Conservation (phyloP, 805 yeast genomes). For the Yarrowia deformans region DNA sequence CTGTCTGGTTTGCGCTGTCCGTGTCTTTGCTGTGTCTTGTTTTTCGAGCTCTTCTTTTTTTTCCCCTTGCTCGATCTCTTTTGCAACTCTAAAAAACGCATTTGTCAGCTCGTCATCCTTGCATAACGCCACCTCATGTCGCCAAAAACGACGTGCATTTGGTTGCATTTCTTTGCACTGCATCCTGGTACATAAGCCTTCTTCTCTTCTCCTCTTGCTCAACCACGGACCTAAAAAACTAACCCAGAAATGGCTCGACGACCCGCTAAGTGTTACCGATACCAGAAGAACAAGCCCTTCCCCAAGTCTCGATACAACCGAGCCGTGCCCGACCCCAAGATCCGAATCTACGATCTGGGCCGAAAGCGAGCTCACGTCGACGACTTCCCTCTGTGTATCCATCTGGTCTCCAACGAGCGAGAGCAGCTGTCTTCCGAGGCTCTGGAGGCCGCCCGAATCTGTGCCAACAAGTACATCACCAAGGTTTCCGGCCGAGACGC, state of each 20-base stretch:
- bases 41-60: not conserved
- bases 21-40: not conserved
- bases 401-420: slow-evolving; percentile 98
- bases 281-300: slow-evolving; percentile 99
- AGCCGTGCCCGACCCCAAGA: slow-evolving; percentile 99
- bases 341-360: slow-evolving; percentile 98
- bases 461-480: slow-evolving; percentile 99
- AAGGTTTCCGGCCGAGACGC: slow-evolving; percentile 97
- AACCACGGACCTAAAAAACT: too few relatives aligned
- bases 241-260: slow-evolving; percentile 95
- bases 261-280: slow-evolving; percentile 99
- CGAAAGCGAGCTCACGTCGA: slow-evolving; percentile 99
- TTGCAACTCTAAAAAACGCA: slow-evolving; percentile 1
- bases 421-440: slow-evolving; percentile 99
- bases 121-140: slow-evolving; percentile 12
- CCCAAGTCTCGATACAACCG: slow-evolving; percentile 99
- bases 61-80: not conserved
- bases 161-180: too few relatives aligned
- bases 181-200: not conserved
- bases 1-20: not conserved
- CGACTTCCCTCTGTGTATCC: slow-evolving; percentile 99
- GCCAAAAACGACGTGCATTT: too few relatives aligned
- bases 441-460: slow-evolving; percentile 99
- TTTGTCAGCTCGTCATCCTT: slow-evolving; percentile 32
- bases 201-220: too few relatives aligned